Evolutionary conservation across 108 stramenopile genomes (phyloP).

Genomic region (Conticribra weissflogii): DNA sequence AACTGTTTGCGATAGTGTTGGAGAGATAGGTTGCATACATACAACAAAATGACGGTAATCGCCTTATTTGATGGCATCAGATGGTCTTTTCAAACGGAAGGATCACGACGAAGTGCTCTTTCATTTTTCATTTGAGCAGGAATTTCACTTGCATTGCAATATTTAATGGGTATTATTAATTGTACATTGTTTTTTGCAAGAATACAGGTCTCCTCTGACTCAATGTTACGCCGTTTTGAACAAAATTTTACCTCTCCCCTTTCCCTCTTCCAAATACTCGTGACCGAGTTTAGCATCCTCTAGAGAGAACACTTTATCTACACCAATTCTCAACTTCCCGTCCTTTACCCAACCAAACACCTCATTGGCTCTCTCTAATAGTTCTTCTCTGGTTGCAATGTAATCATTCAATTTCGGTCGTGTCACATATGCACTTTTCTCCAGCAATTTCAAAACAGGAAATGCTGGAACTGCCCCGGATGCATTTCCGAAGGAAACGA

Average conservation of each 20-base stretch:
- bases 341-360: conserved; percentile 79
- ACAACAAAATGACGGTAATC: too few species aligned
- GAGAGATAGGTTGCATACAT: too few species aligned
- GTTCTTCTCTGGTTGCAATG: conserved; percentile 64
- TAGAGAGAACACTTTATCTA: conserved; percentile 72
- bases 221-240: conserved; percentile 46
- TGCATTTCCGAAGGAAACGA: conserved; percentile 88
- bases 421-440: conserved; percentile 80
- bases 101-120: too few species aligned
- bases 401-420: conserved; percentile 88
- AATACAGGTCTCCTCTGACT: conserved; percentile 5
- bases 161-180: too few species aligned
- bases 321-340: conserved; percentile 70
- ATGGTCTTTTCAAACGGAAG: too few species aligned
- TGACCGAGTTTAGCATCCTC: conserved; percentile 76
- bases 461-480: conserved; percentile 88
- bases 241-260: conserved; percentile 82
- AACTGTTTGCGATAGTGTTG: not conserved
- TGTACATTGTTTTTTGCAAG: not conserved
- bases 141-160: too few species aligned
- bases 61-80: too few species aligned
- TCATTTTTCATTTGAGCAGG: too few species aligned
- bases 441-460: conserved; percentile 72
- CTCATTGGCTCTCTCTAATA: conserved; percentile 64
- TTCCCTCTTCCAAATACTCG: conserved; percentile 78